Conservation (phyloP, 78 protist species). For the Diacronema lutheri region DNA sequence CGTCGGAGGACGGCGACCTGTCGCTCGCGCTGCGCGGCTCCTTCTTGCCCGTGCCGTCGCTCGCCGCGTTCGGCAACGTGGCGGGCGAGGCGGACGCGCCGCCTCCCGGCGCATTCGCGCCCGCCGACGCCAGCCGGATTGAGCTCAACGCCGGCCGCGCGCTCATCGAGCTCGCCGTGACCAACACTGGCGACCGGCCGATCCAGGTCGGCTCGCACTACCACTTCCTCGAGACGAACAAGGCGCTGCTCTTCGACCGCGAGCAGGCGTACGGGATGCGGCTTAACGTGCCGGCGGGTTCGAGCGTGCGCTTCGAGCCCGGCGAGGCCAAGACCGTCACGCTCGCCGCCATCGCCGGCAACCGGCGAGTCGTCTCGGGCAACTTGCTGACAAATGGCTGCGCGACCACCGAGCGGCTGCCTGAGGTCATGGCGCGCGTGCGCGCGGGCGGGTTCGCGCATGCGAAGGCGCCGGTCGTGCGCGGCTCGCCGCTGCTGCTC, state of each 20-base stretch:
- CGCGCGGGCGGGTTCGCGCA: neutral
- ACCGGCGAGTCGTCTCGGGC: neutral
- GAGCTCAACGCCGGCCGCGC: conserved; percentile 20
- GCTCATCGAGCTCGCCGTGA: conserved; percentile 1
- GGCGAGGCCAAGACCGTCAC: conserved; percentile 33
- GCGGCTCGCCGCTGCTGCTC: neutral
- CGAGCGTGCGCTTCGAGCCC: conserved; percentile 48
- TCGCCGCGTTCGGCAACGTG: neutral
- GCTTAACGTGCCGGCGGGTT: conserved; percentile 41
- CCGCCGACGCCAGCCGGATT: neutral
- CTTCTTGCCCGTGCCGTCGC: conserved; percentile 29
- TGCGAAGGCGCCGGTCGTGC: neutral
- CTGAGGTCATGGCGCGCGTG: conserved; percentile 8
- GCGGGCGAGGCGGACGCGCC: neutral
- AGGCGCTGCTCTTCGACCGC: conserved; percentile 26
- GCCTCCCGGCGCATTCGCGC: neutral
- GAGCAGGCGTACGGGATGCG: conserved; percentile 4
- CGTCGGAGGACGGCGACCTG: conserved; percentile 29
- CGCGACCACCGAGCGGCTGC: conserved; percentile 16
- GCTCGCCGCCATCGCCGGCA: conserved; percentile 4
- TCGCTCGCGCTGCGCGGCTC: conserved; percentile 30
- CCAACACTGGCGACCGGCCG: conserved; percentile 37
- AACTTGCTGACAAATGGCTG: neutral
- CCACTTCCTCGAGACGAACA: conserved; percentile 41
- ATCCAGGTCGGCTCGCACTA: conserved; percentile 50